Evolutionary conservation across 768 basidiomycete species (phyloP).

Genomic region (Phylloporus sp.): DNA sequence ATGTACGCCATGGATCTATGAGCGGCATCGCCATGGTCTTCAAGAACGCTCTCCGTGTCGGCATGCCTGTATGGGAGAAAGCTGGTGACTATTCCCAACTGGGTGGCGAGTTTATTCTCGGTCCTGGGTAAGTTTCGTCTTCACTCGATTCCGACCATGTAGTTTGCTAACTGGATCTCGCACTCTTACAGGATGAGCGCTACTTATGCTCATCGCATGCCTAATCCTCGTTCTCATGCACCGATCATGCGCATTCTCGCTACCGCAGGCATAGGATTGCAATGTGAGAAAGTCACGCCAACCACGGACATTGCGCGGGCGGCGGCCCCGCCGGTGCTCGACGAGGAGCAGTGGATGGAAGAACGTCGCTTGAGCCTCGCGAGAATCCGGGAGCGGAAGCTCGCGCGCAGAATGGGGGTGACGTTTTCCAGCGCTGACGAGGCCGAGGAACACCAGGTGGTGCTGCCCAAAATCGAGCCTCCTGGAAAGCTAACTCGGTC

Average conservation of each 20-base stretch:
- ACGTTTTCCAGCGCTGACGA: constrained; percentile 12
- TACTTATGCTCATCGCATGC: constrained; percentile 83
- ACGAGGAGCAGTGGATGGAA: constrained; percentile 35
- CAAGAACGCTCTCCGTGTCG: constrained; percentile 59
- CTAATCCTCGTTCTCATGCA: constrained; percentile 64
- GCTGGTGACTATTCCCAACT: constrained; percentile 75
- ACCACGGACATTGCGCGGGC: constrained; percentile 3
- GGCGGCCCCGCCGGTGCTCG: constrained; percentile 6
- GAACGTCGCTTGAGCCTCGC: constrained; percentile 31
- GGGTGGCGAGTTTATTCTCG: constrained; percentile 85
- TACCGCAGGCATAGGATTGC: constrained; percentile 46
- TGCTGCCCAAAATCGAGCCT: constrained; percentile 18
- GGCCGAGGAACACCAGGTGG: constrained; percentile 13
- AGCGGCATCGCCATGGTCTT: constrained; percentile 73
- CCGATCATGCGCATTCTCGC: constrained; percentile 65
- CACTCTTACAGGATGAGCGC: constrained; percentile 49
- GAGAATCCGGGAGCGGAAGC: constrained; percentile 30
- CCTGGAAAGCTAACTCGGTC: constrained; percentile 26
- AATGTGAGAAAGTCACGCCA: constrained; percentile 19
- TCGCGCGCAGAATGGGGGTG: constrained; percentile 30
- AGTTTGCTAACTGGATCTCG: constrained; percentile 3
- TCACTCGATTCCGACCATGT: not conserved
- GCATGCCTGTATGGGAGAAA: constrained; percentile 79
- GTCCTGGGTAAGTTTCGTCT: constrained; percentile 51
- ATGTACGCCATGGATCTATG: constrained; percentile 61